Conservation (phyloP, 2,329 filamentous ascomycete species). For the Blastomyces parvus region DNA sequence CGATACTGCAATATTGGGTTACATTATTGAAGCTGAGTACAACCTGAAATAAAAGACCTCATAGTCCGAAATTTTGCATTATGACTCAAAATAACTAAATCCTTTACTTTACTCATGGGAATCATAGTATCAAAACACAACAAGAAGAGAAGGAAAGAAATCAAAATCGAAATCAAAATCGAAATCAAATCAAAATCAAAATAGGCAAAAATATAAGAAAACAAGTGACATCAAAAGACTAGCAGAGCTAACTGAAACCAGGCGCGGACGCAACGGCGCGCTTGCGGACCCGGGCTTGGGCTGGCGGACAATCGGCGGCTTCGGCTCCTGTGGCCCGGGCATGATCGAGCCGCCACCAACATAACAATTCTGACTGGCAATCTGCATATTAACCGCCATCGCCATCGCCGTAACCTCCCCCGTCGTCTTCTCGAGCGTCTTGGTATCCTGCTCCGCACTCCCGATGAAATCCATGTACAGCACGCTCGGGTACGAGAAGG, state of each 20-base stretch:
- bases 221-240: not conserved
- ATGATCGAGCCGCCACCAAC: constrained; percentile 10
- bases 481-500: constrained; percentile 13
- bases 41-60: not conserved
- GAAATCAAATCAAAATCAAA: constrained; percentile 43
- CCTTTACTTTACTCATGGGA: not conserved
- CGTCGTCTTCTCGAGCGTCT: not conserved
- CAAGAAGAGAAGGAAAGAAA: constrained; percentile 34
- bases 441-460: not conserved
- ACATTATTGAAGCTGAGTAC: not conserved
- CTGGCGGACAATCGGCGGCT: no score
- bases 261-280: not conserved
- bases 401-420: constrained; percentile 12
- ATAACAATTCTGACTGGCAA: constrained; percentile 12
- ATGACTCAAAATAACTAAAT: not conserved
- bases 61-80: not conserved
- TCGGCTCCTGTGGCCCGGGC: not conserved
- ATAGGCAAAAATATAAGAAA: constrained; percentile 45
- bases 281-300: not conserved
- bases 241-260: not conserved
- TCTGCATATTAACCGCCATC: constrained; percentile 14
- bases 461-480: constrained; percentile 16
- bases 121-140: not conserved
- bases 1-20: not conserved
- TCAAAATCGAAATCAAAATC: constrained; percentile 15